Conservation (phyloP, 768 basidiomycete genomes). For the Tricholomella constricta region DNA sequence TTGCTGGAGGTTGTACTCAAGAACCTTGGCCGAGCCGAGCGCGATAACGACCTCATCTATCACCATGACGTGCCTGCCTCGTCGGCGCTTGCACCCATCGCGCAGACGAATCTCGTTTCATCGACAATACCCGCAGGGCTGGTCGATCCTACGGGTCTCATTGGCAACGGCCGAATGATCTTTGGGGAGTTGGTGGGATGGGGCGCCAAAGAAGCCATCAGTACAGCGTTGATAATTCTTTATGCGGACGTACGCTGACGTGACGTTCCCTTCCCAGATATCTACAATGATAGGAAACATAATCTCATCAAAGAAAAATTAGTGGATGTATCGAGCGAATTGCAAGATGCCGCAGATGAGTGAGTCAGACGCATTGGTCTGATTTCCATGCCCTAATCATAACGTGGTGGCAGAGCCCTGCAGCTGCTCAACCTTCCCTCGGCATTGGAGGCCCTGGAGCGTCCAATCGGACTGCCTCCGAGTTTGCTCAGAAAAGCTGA, state of each 20-base stretch:
- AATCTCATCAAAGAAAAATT: conserved; percentile 72
- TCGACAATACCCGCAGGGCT: conserved; percentile 57
- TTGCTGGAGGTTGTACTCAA: conserved; percentile 71
- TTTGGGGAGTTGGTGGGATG: conserved; percentile 80
- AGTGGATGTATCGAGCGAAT: conserved; percentile 54
- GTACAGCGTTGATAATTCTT: conserved; percentile 43
- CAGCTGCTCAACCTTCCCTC: conserved; percentile 79
- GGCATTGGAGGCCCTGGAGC: conserved; percentile 83
- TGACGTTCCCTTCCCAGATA: conserved; percentile 47
- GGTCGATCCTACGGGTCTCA: conserved; percentile 53
- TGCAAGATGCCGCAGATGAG: conserved; percentile 65
- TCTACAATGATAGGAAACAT: conserved; percentile 83
- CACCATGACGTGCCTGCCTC: conserved; percentile 82
- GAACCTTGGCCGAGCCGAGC: conserved; percentile 68
- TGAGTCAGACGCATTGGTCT: conserved; percentile 33
- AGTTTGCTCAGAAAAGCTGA: conserved; percentile 84
- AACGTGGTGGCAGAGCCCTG: conserved; percentile 49
- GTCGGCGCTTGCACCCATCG: conserved; percentile 65
- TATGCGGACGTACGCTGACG: no score
- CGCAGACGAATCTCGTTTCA: conserved; percentile 66
- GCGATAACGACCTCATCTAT: conserved; percentile 96
- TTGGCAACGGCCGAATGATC: conserved; percentile 58
- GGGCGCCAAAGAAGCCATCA: conserved; percentile 88
- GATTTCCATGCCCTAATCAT: neutral
- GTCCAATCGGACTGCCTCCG: conserved; percentile 85